phyloP scores from a whole-genome alignment of 2,329 filamentous ascomycete genomes.

The Penicillium sp. region DNA sequence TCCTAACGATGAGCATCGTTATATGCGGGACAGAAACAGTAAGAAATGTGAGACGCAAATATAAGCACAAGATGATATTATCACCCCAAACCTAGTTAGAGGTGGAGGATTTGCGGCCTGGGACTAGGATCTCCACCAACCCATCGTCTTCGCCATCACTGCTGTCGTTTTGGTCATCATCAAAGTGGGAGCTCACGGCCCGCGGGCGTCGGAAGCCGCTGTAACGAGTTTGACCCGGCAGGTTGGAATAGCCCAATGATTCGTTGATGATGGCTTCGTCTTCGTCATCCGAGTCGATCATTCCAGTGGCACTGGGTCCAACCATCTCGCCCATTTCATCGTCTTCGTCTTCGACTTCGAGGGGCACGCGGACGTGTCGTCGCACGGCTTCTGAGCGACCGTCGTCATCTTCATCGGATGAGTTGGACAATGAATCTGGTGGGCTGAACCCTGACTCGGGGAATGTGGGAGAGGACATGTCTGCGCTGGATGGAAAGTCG shows the following conservation, averaged over 20 bases:
- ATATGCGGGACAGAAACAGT: slow-evolving; percentile 5
- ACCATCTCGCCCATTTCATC: slow-evolving; percentile 50
- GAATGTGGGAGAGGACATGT: slow-evolving; percentile 32
- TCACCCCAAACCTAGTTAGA: slow-evolving; percentile 14
- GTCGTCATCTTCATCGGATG: slow-evolving; percentile 41
- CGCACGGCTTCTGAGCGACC: slow-evolving; percentile 35
- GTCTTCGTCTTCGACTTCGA: slow-evolving; percentile 55
- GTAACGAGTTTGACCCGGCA: slow-evolving; percentile 47
- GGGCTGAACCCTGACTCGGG: slow-evolving; percentile 39
- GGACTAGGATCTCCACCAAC: slow-evolving; percentile 45
- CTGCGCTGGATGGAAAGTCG: slow-evolving; percentile 29
- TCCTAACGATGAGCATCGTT: slow-evolving; percentile 1
- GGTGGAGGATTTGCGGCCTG: slow-evolving; percentile 35
- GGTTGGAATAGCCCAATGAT: slow-evolving; percentile 65
- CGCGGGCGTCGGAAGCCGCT: slow-evolving; percentile 42
- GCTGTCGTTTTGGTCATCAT: slow-evolving; percentile 43
- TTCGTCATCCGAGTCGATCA: slow-evolving; percentile 50
- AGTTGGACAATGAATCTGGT: slow-evolving; percentile 39
- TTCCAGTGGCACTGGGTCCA: slow-evolving; percentile 42
- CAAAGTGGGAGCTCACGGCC: slow-evolving; percentile 31
- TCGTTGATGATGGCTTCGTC: slow-evolving; percentile 56
- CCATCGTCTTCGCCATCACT: slow-evolving; percentile 43
- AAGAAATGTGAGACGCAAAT: slow-evolving; percentile 8
- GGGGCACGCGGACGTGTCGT: slow-evolving; percentile 48
- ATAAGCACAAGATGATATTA: slow-evolving; percentile 6